A percentile compares a stretch with the other conserved stretches of the same genome.
Conservation (phyloP, 1,284 basidiomycete genomes). For the Ganoderma leucocontextum region DNA sequence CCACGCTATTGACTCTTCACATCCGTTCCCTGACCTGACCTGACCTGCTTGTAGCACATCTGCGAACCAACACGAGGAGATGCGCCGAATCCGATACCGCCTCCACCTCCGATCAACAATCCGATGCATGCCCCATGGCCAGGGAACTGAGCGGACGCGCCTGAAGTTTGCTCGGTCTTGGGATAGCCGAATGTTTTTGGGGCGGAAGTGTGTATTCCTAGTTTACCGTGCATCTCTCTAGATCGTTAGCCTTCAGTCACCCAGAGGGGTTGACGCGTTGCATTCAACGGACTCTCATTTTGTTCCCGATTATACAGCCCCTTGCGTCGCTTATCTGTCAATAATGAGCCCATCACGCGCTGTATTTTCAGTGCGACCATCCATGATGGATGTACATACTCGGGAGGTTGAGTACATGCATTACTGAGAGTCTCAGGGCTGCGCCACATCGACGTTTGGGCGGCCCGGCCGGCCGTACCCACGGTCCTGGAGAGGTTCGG, state of each 20-base stretch:
- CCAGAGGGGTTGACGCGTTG: background rate
- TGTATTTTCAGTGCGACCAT: background rate
- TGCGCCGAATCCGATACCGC: conserved; percentile 5
- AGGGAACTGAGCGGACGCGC: background rate
- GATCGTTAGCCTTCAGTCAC: background rate
- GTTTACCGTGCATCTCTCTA: background rate
- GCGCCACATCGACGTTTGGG: background rate
- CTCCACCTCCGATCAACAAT: background rate
- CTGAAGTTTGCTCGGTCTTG: background rate
- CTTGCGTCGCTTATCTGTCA: background rate
- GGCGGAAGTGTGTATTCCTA: background rate
- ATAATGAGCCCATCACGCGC: background rate
- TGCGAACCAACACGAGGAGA: conserved; percentile 40
- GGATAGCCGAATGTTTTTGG: background rate
- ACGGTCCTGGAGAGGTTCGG: background rate
- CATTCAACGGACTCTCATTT: background rate
- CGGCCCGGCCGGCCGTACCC: background rate
- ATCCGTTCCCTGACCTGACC: background rate
- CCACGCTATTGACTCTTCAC: background rate
- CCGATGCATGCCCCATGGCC: background rate
- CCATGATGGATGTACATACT: no score
- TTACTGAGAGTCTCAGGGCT: no score
- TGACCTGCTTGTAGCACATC: conserved; percentile 36
- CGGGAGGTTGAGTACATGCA: no score
- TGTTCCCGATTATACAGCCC: background rate